A percentile compares a stretch with the other conserved stretches of the same genome.
phyloP scores from a whole-genome alignment of 805 yeast genomes.

The Barnettozyma sucrosica region DNA sequence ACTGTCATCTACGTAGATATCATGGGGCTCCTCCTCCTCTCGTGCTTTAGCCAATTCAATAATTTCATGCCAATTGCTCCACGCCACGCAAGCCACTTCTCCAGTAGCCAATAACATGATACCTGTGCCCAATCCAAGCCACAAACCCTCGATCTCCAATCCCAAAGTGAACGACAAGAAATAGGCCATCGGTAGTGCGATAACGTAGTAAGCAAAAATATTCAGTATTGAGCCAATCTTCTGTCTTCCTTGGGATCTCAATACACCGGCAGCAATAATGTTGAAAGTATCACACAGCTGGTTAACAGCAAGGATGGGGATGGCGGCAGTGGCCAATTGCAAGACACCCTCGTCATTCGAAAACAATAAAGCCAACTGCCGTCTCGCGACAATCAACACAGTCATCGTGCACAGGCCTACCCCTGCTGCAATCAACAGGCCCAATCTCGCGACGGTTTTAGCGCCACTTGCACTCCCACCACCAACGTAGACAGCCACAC shows the following conservation, averaged over 20 bases:
- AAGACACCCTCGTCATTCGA: slow-evolving; percentile 57
- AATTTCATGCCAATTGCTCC: slow-evolving; percentile 49
- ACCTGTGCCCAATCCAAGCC: slow-evolving; percentile 72
- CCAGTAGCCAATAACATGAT: slow-evolving; percentile 45
- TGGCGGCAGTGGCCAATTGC: slow-evolving; percentile 42
- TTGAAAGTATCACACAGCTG: slow-evolving; percentile 69
- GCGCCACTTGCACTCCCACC: slow-evolving; percentile 42
- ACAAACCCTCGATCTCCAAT: slow-evolving; percentile 54
- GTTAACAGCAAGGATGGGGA: slow-evolving; percentile 61
- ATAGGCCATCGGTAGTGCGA: slow-evolving; percentile 65
- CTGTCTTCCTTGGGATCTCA: slow-evolving; percentile 75
- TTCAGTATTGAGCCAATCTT: slow-evolving; percentile 66
- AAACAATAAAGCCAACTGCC: slow-evolving; percentile 50
- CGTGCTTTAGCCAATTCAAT: slow-evolving; percentile 28
- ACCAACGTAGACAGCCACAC: slow-evolving; percentile 70
- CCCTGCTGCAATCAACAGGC: slow-evolving; percentile 39
- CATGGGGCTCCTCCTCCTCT: slow-evolving; percentile 25
- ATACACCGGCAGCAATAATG: slow-evolving; percentile 63
- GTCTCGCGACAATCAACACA: slow-evolving; percentile 40
- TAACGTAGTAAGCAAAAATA: slow-evolving; percentile 60
- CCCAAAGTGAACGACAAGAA: slow-evolving; percentile 46
- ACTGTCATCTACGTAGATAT: slow-evolving; percentile 16
- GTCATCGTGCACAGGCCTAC: slow-evolving; percentile 48
- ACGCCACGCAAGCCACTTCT: slow-evolving; percentile 42
- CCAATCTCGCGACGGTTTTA: slow-evolving; percentile 37